phyloP scores from a whole-genome alignment of 2,329 filamentous ascomycete species.

The Huntiella decipiens region DNA sequence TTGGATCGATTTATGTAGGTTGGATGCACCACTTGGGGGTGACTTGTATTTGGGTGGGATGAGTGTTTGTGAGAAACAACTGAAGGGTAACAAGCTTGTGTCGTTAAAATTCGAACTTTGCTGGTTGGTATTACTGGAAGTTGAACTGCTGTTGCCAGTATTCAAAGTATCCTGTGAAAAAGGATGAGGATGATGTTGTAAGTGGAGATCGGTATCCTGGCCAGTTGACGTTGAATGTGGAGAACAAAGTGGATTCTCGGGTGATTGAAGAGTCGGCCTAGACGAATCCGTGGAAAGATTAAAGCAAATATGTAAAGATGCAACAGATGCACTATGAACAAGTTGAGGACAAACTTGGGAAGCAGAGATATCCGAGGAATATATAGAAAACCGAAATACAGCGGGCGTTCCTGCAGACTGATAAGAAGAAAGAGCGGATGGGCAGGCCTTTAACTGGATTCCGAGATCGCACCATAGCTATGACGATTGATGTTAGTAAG shows the following conservation, averaged over 20 bases:
- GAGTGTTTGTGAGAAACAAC: slow-evolving; percentile 7
- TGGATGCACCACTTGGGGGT: not conserved
- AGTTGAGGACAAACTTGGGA: slow-evolving; percentile 8
- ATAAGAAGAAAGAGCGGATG: not conserved
- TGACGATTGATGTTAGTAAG: slow-evolving; percentile 8
- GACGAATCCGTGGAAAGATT: slow-evolving; percentile 1
- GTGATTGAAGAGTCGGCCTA: not conserved
- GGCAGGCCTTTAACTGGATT: slow-evolving; percentile 8
- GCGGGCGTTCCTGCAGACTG: not conserved
- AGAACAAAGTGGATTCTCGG: not conserved
- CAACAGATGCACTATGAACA: slow-evolving; percentile 5
- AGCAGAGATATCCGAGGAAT: slow-evolving; percentile 9
- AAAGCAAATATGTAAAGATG: slow-evolving; percentile 1
- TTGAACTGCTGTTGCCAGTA: not conserved
- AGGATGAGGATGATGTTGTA: not conserved
- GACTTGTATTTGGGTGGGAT: slow-evolving; percentile 2
- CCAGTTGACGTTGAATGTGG: slow-evolving; percentile 2
- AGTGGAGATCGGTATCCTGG: not conserved
- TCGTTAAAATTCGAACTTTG: too few species aligned
- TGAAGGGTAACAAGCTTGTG: slow-evolving; percentile 5
- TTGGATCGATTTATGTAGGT: not conserved
- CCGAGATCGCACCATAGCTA: slow-evolving; percentile 11
- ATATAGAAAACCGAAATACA: slow-evolving; percentile 8
- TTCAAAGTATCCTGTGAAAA: not conserved
- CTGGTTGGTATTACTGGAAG: not conserved